These are phyloP conservation scores for Gossypium davidsonii DNA, from an alignment of 441 rosid genomes.

Conservation along the genomic window DNA sequence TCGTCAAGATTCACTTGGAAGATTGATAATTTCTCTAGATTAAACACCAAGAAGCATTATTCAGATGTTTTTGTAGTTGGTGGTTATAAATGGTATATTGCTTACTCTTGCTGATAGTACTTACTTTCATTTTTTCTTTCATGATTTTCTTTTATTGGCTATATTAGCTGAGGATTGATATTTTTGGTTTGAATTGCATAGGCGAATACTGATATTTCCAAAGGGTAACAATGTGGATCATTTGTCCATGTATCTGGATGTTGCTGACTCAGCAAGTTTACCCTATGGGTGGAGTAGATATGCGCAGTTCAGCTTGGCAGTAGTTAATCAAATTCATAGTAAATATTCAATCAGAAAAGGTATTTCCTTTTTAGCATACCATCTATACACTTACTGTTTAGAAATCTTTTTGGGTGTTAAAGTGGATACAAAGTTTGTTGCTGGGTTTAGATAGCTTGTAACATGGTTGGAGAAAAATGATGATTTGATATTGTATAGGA, in stretches of 20 bases:
- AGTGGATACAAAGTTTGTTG: neutral
- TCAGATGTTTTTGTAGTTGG: conserved; percentile 38
- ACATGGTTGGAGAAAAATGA: neutral
- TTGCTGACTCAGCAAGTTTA: conserved; percentile 39
- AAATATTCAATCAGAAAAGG: conserved; percentile 44
- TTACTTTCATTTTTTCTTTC: neutral
- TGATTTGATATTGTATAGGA: neutral
- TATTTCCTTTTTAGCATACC: conserved; percentile 9
- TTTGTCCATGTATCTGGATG: conserved; percentile 50
- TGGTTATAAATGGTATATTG: conserved; percentile 41
- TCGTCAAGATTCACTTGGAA: conserved; percentile 42
- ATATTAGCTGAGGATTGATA: neutral
- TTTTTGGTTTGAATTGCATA: conserved; percentile 9
- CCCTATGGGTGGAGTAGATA: conserved; percentile 53
- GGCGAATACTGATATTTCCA: conserved; percentile 46
- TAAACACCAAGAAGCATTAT: conserved; percentile 39
- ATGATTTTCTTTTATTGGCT: neutral
- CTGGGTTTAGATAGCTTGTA: neutral
- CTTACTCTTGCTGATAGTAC: neutral
- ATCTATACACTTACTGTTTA: neutral
- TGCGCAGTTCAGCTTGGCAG: conserved; percentile 47
- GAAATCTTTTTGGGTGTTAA: neutral
- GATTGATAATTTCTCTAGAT: conserved; percentile 39
- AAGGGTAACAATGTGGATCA: conserved; percentile 49
- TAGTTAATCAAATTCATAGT: conserved; percentile 39